Percentiles rank a stretch among this genome's conserved stretches.
phyloP scores from a whole-genome alignment of 2,329 filamentous ascomycete species.

The Claviceps cyperi region DNA sequence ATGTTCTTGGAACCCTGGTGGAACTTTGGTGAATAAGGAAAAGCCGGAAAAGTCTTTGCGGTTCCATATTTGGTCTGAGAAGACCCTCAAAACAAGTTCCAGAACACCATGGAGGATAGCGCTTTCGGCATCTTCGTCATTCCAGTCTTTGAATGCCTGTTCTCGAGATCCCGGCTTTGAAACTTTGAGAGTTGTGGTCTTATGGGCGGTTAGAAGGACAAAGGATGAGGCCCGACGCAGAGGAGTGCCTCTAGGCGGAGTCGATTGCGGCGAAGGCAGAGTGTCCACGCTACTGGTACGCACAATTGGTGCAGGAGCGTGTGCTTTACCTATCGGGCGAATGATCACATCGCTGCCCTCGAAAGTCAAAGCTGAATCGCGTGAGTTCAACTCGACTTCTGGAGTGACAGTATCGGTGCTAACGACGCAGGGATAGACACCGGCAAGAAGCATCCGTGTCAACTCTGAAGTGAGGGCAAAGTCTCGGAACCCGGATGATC shows the following conservation, averaged over 20 bases:
- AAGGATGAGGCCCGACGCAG: slow-evolving; percentile 80
- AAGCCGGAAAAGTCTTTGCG: slow-evolving; percentile 88
- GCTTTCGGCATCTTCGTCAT: slow-evolving; percentile 42
- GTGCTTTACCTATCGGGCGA: slow-evolving; percentile 47
- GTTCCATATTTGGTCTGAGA: slow-evolving; percentile 70
- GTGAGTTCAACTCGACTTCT: slow-evolving; percentile 74
- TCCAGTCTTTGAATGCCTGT: slow-evolving; percentile 6
- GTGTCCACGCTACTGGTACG: slow-evolving; percentile 49
- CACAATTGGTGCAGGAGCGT: slow-evolving; percentile 53
- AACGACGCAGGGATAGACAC: slow-evolving; percentile 78
- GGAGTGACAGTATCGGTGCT: slow-evolving; percentile 72
- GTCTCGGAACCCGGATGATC: slow-evolving; percentile 65
- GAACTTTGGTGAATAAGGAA: slow-evolving; percentile 71
- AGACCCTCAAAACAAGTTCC: slow-evolving; percentile 64
- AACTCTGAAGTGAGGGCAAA: slow-evolving; percentile 72
- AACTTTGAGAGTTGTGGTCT: slow-evolving; percentile 40
- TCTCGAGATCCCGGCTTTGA: slow-evolving; percentile 17
- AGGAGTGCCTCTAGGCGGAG: slow-evolving; percentile 39
- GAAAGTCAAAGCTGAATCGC: slow-evolving; percentile 67
- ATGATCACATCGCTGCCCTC: slow-evolving; percentile 77
- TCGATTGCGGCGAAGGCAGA: slow-evolving; percentile 31
- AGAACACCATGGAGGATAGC: slow-evolving; percentile 62
- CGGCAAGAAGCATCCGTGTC: slow-evolving; percentile 60
- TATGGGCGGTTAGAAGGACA: slow-evolving; percentile 65
- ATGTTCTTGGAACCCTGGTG: slow-evolving; percentile 85